These are phyloP conservation scores for Dendryphion nanum DNA, from an alignment of 2,329 filamentous ascomycete genomes.

Conservation along the genomic window DNA sequence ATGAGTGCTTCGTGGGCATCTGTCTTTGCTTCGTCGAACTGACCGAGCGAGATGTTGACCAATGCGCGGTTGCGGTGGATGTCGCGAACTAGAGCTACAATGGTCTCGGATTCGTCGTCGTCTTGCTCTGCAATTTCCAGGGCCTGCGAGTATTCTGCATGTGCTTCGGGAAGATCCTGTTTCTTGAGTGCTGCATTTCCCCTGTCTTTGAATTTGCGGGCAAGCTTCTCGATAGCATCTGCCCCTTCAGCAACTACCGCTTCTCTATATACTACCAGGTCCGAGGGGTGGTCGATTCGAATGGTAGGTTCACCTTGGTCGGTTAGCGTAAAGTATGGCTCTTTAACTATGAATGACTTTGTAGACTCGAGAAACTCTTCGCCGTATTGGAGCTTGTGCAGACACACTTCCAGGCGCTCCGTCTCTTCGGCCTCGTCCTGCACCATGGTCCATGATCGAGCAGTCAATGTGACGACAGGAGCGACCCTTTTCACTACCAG, in stretches of 20 bases:
- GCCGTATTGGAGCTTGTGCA: conserved; percentile 24
- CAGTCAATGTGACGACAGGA: conserved; percentile 27
- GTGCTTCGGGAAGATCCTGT: conserved; percentile 38
- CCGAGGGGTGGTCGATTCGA: conserved; percentile 54
- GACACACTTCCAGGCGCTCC: conserved; percentile 25
- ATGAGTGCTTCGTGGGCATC: conserved; percentile 30
- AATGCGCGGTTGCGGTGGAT: conserved; percentile 34
- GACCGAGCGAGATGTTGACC: conserved; percentile 28
- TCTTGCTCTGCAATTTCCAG: conserved; percentile 18
- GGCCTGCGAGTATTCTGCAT: conserved; percentile 32
- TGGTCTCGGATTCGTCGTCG: conserved; percentile 10
- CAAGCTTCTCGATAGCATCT: conserved; percentile 29
- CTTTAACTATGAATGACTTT: conserved; percentile 50
- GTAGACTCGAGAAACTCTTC: conserved; percentile 36
- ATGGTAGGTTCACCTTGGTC: conserved; percentile 45
- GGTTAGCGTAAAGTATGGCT: conserved; percentile 52
- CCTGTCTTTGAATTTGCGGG: conserved; percentile 31
- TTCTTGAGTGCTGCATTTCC: conserved; percentile 34
- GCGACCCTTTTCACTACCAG: conserved; percentile 35
- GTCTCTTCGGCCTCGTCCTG: conserved; percentile 32
- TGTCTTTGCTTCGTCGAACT: conserved; percentile 28
- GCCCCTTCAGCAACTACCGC: conserved; percentile 18
- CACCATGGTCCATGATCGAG: conserved; percentile 31
- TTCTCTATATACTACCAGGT: conserved; percentile 43
- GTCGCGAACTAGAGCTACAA: conserved; percentile 29